Evolutionary conservation across 306 rosid species (phyloP).

Genomic region (Oemleria cerasiformis): DNA sequence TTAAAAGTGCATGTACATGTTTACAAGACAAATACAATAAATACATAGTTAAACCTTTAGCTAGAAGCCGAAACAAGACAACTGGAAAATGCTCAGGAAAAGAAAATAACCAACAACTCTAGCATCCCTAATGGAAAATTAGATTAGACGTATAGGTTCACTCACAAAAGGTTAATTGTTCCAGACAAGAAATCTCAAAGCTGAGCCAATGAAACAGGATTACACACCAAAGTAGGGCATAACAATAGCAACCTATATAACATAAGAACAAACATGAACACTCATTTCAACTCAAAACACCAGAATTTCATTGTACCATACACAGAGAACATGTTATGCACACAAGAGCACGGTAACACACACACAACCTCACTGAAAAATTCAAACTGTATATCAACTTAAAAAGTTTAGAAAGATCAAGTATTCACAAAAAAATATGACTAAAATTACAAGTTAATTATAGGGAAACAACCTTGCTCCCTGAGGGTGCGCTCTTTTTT

Average conservation of each 20-base stretch:
- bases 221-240: background rate
- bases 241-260: background rate
- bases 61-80: background rate
- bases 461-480: conserved; percentile 79
- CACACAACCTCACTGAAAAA: background rate
- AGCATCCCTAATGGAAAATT: background rate
- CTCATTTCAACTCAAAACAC: background rate
- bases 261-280: background rate
- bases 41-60: background rate
- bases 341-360: background rate
- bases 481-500: conserved; percentile 94
- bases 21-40: background rate
- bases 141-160: background rate
- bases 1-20: background rate
- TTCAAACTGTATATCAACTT: conserved; percentile 14
- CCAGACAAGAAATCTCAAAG: background rate
- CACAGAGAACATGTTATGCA: background rate
- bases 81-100: background rate
- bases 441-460: conserved; percentile 1
- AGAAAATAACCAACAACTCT: background rate
- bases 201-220: background rate
- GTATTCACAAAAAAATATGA: conserved; percentile 12
- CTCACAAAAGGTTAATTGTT: no score
- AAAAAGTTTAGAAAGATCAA: conserved; percentile 13
- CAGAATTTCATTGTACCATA: background rate